phyloP scores from a whole-genome alignment of 1,284 basidiomycete genomes.

The Cryptococcus sp. region DNA sequence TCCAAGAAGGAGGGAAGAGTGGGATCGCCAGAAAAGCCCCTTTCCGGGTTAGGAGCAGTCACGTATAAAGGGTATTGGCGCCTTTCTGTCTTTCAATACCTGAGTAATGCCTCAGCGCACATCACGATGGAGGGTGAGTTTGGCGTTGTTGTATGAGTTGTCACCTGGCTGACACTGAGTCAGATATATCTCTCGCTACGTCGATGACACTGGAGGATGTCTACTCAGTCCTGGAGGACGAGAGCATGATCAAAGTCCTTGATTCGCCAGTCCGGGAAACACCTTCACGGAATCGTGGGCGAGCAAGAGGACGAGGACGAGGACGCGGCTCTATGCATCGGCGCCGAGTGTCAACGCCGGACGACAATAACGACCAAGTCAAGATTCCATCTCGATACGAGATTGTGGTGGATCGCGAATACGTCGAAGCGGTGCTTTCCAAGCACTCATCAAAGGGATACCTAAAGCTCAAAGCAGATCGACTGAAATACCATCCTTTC shows the following conservation, averaged over 20 bases:
- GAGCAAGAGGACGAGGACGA: conserved; percentile 11
- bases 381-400: conserved; percentile 67
- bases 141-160: neutral
- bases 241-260: conserved; percentile 69
- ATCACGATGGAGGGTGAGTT: conserved; percentile 72
- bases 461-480: conserved; percentile 75
- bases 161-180: conserved; percentile 3
- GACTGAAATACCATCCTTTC: conserved; percentile 94
- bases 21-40: conserved; percentile 90
- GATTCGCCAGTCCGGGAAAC: conserved; percentile 29
- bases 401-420: conserved; percentile 78
- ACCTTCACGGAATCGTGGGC: conserved; percentile 18
- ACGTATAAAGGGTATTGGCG: conserved; percentile 97
- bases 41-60: conserved; percentile 83
- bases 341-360: conserved; percentile 10
- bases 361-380: conserved; percentile 43
- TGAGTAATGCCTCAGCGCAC: conserved; percentile 61
- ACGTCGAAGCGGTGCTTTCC: conserved; percentile 66
- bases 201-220: conserved; percentile 92
- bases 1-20: conserved; percentile 89
- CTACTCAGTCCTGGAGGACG: conserved; percentile 72
- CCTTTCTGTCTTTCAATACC: conserved; percentile 80
- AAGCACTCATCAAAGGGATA: conserved; percentile 81
- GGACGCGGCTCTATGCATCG: conserved; percentile 17
- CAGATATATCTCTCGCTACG: conserved; percentile 83